Evolutionary conservation across 768 basidiomycete genomes (phyloP).

Genomic region (Agrocybe praecox): DNA sequence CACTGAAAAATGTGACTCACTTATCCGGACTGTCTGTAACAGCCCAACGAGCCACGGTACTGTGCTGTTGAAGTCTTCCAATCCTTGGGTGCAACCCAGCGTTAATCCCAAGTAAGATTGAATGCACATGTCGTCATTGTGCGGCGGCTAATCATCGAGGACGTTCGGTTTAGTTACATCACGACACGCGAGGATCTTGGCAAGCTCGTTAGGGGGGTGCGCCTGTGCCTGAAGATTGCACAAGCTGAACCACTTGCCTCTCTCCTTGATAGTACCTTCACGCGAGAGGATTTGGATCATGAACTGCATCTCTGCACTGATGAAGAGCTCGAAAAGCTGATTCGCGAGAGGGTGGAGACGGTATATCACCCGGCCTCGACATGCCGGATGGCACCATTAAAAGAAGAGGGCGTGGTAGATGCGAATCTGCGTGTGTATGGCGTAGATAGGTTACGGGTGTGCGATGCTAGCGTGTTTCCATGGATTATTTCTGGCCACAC

Average conservation of each 20-base stretch:
- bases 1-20: not conserved
- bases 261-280: constrained; percentile 31
- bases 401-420: constrained; percentile 44
- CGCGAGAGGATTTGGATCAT: constrained; percentile 34
- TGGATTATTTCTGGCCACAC: constrained; percentile 43
- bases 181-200: constrained; percentile 36
- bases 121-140: not conserved
- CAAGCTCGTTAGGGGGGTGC: constrained; percentile 39
- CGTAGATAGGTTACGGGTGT: constrained; percentile 42
- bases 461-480: constrained; percentile 42
- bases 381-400: constrained; percentile 44
- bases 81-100: constrained; percentile 37
- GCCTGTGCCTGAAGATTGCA: constrained; percentile 33
- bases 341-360: constrained; percentile 43
- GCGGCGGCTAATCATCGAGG: not conserved
- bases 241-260: constrained; percentile 35
- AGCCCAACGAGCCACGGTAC: constrained; percentile 41
- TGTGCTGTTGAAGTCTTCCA: constrained; percentile 34
- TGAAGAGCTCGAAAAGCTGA: constrained; percentile 35
- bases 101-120: constrained; percentile 39
- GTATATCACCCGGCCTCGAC: constrained; percentile 47
- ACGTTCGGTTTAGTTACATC: constrained; percentile 36
- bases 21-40: not conserved
- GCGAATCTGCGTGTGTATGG: constrained; percentile 45
- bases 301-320: constrained; percentile 33